phyloP scores from a whole-genome alignment of 1,284 basidiomycete species.

The Moesziomyces sp. region DNA sequence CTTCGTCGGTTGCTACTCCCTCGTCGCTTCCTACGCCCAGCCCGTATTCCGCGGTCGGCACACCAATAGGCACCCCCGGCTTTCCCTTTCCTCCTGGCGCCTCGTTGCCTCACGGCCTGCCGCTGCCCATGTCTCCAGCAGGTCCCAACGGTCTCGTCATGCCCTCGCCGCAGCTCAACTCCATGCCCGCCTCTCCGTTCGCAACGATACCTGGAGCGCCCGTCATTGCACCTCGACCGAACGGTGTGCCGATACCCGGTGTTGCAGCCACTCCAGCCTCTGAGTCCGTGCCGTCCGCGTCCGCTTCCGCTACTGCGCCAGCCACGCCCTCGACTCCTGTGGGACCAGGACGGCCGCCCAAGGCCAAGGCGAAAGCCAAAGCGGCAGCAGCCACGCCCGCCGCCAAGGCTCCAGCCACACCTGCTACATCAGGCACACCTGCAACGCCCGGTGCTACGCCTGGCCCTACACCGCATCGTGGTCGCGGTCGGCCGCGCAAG shows the following conservation, averaged over 20 bases:
- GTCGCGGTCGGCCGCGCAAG: conserved; percentile 47
- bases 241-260: conserved; percentile 20
- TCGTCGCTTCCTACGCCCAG: conserved; percentile 11
- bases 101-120: conserved; percentile 8
- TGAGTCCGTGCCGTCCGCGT: conserved; percentile 10
- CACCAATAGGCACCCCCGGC: conserved; percentile 24
- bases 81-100: conserved; percentile 28
- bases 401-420: conserved; percentile 1
- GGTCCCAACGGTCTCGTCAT: conserved; percentile 22
- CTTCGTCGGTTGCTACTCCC: neutral
- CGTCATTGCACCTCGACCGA: conserved; percentile 1
- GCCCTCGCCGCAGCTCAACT: conserved; percentile 15
- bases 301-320: conserved; percentile 5
- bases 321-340: conserved; percentile 25
- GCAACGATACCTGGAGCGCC: conserved; percentile 12
- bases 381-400: conserved; percentile 6
- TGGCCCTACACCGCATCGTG: conserved; percentile 37
- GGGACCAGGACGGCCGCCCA: conserved; percentile 24
- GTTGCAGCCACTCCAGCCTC: conserved; percentile 6
- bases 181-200: conserved; percentile 18
- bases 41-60: conserved; percentile 18
- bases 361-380: conserved; percentile 23
- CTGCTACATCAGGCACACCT: conserved; percentile 16
- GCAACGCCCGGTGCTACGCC: conserved; percentile 32
- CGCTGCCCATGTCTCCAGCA: conserved; percentile 3